These are phyloP conservation scores for Fraxinus nigra DNA, from an alignment of 305 asterid genomes.

Conservation along the genomic window DNA sequence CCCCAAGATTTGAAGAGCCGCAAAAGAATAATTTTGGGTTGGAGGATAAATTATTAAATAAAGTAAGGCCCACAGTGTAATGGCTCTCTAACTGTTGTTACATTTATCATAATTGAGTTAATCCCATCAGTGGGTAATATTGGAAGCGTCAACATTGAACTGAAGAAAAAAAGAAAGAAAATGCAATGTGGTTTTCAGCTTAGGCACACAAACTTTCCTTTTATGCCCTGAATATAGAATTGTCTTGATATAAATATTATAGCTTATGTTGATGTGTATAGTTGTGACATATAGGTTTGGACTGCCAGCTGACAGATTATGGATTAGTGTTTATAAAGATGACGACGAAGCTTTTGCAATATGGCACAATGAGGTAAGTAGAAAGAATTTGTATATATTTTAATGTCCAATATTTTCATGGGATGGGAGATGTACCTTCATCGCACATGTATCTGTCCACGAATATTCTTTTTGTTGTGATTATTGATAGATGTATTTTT, in stretches of 20 bases:
- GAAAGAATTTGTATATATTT: conserved; percentile 5
- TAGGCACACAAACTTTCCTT: not conserved
- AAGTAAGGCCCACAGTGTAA: not conserved
- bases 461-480: not conserved
- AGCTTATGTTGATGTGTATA: not conserved
- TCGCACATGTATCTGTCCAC: not conserved
- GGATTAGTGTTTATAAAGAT: conserved; percentile 85
- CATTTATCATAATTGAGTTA: not conserved
- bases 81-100: not conserved
- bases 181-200: not conserved
- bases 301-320: conserved; percentile 67
- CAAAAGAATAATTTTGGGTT: not conserved
- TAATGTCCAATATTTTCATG: conserved; percentile 3
- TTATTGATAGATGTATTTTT: not conserved
- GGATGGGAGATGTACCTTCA: not conserved
- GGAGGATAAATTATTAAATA: not conserved
- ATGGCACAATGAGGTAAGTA: conserved; percentile 82
- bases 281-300: conserved; percentile 54
- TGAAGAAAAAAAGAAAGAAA: not conserved
- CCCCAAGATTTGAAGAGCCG: not conserved
- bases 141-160: not conserved
- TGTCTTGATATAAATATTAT: not conserved
- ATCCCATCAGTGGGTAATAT: not conserved
- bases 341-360: conserved; percentile 79
- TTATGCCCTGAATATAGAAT: conserved; percentile 12